Percentiles rank a stretch among this genome's conserved stretches.
phyloP scores from a whole-genome alignment of 2,329 filamentous ascomycete genomes.

The Cercospora sojina region DNA sequence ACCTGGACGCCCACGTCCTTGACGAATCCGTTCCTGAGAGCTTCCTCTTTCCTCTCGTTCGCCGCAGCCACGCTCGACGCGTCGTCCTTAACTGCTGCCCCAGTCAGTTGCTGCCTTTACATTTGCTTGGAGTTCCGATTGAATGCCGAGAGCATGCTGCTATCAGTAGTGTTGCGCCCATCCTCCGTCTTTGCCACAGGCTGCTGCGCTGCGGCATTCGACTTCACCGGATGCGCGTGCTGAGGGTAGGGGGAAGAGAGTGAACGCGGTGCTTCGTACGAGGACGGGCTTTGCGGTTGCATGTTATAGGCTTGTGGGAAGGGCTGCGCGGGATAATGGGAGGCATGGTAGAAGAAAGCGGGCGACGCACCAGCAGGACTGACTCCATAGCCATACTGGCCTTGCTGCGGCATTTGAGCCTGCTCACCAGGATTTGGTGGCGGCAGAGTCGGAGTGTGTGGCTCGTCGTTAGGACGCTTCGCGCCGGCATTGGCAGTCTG shows the following conservation, averaged over 20 bases:
- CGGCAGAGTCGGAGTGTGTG: constrained; percentile 52
- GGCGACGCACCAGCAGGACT: constrained; percentile 47
- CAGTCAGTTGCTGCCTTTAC: constrained; percentile 28
- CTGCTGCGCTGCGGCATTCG: constrained; percentile 23
- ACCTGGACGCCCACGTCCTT: constrained; percentile 37
- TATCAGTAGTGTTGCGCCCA: constrained; percentile 36
- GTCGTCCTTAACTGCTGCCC: constrained; percentile 32
- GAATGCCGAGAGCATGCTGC: constrained; percentile 33
- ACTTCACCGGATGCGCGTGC: constrained; percentile 41
- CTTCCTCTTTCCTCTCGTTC: constrained; percentile 30
- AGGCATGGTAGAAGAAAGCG: constrained; percentile 42
- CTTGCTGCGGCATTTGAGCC: constrained; percentile 38
- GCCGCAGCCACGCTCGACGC: constrained; percentile 24
- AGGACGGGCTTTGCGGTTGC: constrained; percentile 44
- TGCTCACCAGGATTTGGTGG: constrained; percentile 49
- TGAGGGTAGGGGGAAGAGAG: constrained; percentile 41
- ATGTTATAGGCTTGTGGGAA: constrained; percentile 42
- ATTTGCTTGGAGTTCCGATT: constrained; percentile 29
- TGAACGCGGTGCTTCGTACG: constrained; percentile 44
- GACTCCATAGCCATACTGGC: constrained; percentile 45
- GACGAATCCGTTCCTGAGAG: constrained; percentile 26
- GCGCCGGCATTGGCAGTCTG: constrained; percentile 27
- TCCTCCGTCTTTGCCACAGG: constrained; percentile 38
- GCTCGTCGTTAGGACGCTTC: constrained; percentile 51
- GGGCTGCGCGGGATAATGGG: constrained; percentile 42